A percentile compares a stretch with the other conserved stretches of the same genome.
phyloP scores from a whole-genome alignment of 208 protist species.

The Herpetomonas samuelpessoai region DNA sequence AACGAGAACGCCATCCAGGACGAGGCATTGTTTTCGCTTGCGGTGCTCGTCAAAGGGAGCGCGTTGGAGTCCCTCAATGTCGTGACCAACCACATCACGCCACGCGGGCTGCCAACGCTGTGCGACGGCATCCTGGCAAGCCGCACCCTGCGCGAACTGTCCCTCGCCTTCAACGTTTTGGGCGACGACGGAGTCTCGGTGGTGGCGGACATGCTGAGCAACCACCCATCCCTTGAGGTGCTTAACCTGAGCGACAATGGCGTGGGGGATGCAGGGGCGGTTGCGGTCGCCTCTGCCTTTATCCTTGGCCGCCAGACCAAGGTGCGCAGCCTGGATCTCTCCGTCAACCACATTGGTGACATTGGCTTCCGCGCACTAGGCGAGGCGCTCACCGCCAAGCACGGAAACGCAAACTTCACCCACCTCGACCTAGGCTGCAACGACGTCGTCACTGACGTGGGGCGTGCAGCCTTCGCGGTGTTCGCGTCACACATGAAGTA shows the following conservation, averaged over 20 bases:
- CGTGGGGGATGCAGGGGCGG: constrained; percentile 68
- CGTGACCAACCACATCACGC: constrained; percentile 78
- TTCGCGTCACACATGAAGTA: constrained; percentile 30
- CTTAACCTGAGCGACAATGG: constrained; percentile 85
- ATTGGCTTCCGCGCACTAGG: constrained; percentile 67
- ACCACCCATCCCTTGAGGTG: constrained; percentile 43
- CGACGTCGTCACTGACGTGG: constrained; percentile 45
- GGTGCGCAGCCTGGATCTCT: constrained; percentile 65
- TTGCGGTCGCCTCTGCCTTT: constrained; percentile 55
- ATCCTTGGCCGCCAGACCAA: constrained; percentile 42
- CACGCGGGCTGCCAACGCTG: constrained; percentile 63
- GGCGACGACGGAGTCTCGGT: constrained; percentile 57
- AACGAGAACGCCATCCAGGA: constrained; percentile 86
- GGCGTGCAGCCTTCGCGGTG: constrained; percentile 42
- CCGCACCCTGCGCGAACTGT: constrained; percentile 48
- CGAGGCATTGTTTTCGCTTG: constrained; percentile 55
- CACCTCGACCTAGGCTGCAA: constrained; percentile 78
- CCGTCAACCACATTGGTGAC: constrained; percentile 77
- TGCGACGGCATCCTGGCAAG: constrained; percentile 66
- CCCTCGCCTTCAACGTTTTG: constrained; percentile 77
- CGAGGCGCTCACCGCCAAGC: constrained; percentile 52
- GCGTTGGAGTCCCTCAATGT: constrained; percentile 60
- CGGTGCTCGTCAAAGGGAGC: constrained; percentile 44
- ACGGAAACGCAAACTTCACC: constrained; percentile 39
- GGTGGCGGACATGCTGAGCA: constrained; percentile 44